These are phyloP conservation scores for Hanseniaspora thailandica DNA, from an alignment of 805 yeast genomes.

Conservation along the genomic window DNA sequence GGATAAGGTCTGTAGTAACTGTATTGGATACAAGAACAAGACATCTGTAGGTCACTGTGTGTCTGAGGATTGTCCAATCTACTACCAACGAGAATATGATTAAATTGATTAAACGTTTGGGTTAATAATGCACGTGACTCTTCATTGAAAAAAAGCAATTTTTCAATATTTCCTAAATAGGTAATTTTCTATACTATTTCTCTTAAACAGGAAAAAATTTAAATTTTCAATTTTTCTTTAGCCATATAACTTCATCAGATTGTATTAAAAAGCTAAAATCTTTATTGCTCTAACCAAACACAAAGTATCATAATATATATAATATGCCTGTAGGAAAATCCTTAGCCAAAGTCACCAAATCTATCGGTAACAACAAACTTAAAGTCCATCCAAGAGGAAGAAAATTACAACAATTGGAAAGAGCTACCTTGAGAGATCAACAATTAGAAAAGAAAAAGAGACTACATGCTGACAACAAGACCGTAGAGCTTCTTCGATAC, in stretches of 20 bases:
- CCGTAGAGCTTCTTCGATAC: conserved; percentile 47
- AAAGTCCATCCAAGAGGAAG: conserved; percentile 75
- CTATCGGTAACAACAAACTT: conserved; percentile 23
- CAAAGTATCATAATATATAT: background rate
- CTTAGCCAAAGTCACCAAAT: conserved; percentile 26
- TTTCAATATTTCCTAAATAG: background rate
- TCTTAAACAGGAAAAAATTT: background rate
- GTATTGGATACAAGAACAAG: conserved; percentile 27
- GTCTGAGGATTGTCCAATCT: conserved; percentile 56
- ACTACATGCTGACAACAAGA: conserved; percentile 46
- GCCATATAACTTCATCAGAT: conserved; percentile 1
- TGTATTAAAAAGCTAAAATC: background rate
- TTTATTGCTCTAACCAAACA: too few relatives aligned
- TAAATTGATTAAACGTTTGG: background rate
- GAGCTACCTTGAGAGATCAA: conserved; percentile 77
- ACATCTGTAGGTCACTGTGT: conserved; percentile 35
- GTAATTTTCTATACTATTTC: background rate
- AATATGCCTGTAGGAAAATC: conserved; percentile 30
- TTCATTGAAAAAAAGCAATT: background rate
- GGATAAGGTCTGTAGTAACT: conserved; percentile 29
- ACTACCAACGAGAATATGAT: conserved; percentile 39
- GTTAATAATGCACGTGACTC: background rate
- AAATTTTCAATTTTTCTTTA: conserved; percentile 14
- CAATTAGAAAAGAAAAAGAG: conserved; percentile 52
- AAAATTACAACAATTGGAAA: conserved; percentile 67